Percentiles rank a stretch among this genome's conserved stretches.
These are phyloP conservation scores for Tetrahymena borealis DNA, from an alignment of 73 alveolate genomes.

Conservation along the genomic window DNA sequence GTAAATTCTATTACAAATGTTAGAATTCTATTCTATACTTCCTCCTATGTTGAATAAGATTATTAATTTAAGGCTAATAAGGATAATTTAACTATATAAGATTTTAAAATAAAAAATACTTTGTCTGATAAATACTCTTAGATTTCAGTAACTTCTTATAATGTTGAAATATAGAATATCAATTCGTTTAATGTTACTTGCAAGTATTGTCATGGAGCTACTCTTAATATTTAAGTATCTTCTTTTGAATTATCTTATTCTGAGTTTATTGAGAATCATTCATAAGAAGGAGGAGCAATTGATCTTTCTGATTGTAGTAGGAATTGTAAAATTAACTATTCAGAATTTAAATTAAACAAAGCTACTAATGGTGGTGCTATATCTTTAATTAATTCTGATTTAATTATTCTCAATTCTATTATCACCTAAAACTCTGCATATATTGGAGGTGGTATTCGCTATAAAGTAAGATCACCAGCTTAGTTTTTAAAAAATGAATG, in stretches of 20 bases:
- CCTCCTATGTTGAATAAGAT: too few relatives aligned
- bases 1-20: too few relatives aligned
- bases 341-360: neutral
- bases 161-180: too few relatives aligned
- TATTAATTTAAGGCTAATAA: too few relatives aligned
- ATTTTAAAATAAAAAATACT: too few relatives aligned
- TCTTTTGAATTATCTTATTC: neutral
- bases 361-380: neutral
- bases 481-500: too few relatives aligned
- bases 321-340: neutral
- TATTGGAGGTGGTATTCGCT: neutral
- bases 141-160: too few relatives aligned
- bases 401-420: neutral
- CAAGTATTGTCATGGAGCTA: neutral
- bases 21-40: too few relatives aligned
- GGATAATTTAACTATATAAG: too few relatives aligned
- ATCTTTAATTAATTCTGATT: neutral
- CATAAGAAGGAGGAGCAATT: neutral
- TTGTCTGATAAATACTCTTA: neutral
- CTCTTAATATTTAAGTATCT: neutral
- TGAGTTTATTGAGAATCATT: too few relatives aligned
- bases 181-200: neutral
- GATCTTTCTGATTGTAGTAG: neutral
- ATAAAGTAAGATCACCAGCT: neutral
- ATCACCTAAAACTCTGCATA: neutral